A percentile compares a stretch with the other conserved stretches of the same genome.
Conservation (phyloP, 306 rosid species). For the Astragalus glycyphyllos region DNA sequence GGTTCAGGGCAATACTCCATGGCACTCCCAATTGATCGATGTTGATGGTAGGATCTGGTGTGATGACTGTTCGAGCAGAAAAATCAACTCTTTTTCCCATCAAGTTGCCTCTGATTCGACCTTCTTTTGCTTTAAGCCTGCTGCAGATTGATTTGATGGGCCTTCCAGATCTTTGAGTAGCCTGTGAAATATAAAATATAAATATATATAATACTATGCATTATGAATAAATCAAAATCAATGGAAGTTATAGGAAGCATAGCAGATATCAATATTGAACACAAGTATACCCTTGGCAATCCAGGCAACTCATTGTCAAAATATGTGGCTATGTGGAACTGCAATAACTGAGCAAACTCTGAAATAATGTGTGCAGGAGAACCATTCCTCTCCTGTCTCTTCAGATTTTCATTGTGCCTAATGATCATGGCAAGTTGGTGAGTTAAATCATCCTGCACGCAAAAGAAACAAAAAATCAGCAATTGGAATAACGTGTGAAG, state of each 20-base stretch:
- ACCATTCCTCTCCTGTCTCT: slow-evolving; percentile 95
- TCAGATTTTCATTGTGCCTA: slow-evolving; percentile 90
- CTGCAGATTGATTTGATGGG: slow-evolving; percentile 98
- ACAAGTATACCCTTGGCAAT: slow-evolving; percentile 82
- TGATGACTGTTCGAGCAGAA: slow-evolving; percentile 97
- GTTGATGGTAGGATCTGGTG: slow-evolving; percentile 96
- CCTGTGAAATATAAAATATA: slow-evolving; percentile 53
- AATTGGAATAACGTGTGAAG: neutral
- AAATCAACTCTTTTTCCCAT: slow-evolving; percentile 99
- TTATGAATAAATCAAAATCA: slow-evolving; percentile 5
- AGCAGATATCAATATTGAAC: slow-evolving; percentile 23
- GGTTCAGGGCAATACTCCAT: slow-evolving; percentile 96
- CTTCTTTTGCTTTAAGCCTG: slow-evolving; percentile 99
- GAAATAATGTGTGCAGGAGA: slow-evolving; percentile 97
- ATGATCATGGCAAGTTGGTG: slow-evolving; percentile 99
- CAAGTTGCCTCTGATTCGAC: slow-evolving; percentile 98
- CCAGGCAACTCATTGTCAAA: slow-evolving; percentile 98
- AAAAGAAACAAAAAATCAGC: slow-evolving; percentile 39
- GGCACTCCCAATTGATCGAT: slow-evolving; percentile 97
- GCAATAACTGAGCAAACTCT: slow-evolving; percentile 95
- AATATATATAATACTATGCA: neutral
- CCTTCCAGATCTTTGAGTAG: slow-evolving; percentile 97
- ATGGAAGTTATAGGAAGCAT: slow-evolving; percentile 13
- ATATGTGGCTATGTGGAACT: slow-evolving; percentile 95
- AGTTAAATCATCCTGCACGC: slow-evolving; percentile 87